A percentile compares a stretch with the other conserved stretches of the same genome.
phyloP scores from a whole-genome alignment of 352 stramenopile species.

The Globisporangium cylindrosporum region DNA sequence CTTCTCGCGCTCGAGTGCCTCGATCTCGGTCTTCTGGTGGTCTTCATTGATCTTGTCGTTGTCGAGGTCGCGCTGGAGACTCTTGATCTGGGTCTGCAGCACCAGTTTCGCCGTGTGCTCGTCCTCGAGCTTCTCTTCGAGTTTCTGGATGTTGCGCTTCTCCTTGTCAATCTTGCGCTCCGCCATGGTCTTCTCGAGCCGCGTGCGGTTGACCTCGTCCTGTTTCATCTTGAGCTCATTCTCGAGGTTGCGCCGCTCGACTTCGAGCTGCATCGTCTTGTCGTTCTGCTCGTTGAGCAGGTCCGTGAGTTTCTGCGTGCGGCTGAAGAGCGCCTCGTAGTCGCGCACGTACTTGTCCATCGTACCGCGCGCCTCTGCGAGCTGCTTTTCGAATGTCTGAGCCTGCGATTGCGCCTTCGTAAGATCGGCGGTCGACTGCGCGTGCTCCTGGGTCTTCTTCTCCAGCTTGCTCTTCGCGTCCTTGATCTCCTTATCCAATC shows the following conservation, averaged over 20 bases:
- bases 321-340: slow-evolving; percentile 90
- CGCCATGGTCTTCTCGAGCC: slow-evolving; percentile 87
- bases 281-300: slow-evolving; percentile 92
- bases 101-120: slow-evolving; percentile 86
- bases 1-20: slow-evolving; percentile 87
- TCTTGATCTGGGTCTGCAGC: slow-evolving; percentile 82
- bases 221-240: slow-evolving; percentile 84
- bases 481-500: slow-evolving; percentile 92
- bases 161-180: slow-evolving; percentile 90
- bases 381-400: slow-evolving; percentile 86
- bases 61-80: slow-evolving; percentile 77
- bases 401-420: slow-evolving; percentile 68
- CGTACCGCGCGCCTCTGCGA: slow-evolving; percentile 63
- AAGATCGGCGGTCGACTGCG: slow-evolving; percentile 44
- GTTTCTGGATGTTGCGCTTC: slow-evolving; percentile 81
- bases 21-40: slow-evolving; percentile 67
- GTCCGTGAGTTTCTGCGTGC: slow-evolving; percentile 91
- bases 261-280: slow-evolving; percentile 81
- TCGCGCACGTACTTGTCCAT: slow-evolving; percentile 94
- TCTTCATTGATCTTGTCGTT: slow-evolving; percentile 78
- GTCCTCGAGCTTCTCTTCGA: slow-evolving; percentile 90
- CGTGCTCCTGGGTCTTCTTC: slow-evolving; percentile 70
- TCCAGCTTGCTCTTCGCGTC: slow-evolving; percentile 89
- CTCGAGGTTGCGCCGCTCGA: slow-evolving; percentile 75
- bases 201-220: slow-evolving; percentile 82